Conservation (phyloP, 345 rosid genomes). For the Linum usitatissimum region DNA sequence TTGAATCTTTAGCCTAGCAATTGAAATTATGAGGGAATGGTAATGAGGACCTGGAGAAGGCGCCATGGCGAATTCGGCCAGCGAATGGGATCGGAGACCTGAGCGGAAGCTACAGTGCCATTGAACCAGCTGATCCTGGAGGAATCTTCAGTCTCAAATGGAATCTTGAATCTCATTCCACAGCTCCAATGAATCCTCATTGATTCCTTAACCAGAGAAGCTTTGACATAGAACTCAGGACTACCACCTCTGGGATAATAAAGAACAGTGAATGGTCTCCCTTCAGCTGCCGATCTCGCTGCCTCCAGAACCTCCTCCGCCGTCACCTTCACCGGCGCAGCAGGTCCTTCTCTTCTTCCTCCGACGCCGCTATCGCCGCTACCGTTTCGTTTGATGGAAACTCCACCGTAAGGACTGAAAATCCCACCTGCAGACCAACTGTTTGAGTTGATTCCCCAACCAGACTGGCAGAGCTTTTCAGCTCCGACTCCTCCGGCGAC, state of each 20-base stretch:
- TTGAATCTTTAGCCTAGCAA: not conserved
- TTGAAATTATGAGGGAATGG: not conserved
- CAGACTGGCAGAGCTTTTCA: not conserved
- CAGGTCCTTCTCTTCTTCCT: not conserved
- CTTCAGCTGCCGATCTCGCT: not conserved
- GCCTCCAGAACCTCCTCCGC: slow-evolving; percentile 5
- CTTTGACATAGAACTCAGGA: slow-evolving; percentile 7
- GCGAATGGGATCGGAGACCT: slow-evolving; percentile 8
- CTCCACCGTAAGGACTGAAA: not conserved
- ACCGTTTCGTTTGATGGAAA: not conserved
- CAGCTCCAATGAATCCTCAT: slow-evolving; percentile 6
- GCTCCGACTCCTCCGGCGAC: not conserved
- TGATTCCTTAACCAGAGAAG: not conserved
- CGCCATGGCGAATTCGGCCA: slow-evolving; percentile 11
- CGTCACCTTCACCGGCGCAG: not conserved
- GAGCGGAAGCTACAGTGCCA: slow-evolving; percentile 4
- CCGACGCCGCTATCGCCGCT: not conserved
- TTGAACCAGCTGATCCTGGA: slow-evolving; percentile 9
- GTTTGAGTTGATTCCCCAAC: not conserved
- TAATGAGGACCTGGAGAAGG: slow-evolving; percentile 3
- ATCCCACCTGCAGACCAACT: not conserved
- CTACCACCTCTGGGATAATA: slow-evolving; percentile 6
- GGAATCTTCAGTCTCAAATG: slow-evolving; percentile 8
- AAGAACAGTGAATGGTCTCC: not conserved
- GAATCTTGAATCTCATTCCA: slow-evolving; percentile 9